Evolutionary conservation across 257 asterid genomes (phyloP), one percentile per base, ranked within the genome.

Genomic region (Prunella vulgaris): DNA sequence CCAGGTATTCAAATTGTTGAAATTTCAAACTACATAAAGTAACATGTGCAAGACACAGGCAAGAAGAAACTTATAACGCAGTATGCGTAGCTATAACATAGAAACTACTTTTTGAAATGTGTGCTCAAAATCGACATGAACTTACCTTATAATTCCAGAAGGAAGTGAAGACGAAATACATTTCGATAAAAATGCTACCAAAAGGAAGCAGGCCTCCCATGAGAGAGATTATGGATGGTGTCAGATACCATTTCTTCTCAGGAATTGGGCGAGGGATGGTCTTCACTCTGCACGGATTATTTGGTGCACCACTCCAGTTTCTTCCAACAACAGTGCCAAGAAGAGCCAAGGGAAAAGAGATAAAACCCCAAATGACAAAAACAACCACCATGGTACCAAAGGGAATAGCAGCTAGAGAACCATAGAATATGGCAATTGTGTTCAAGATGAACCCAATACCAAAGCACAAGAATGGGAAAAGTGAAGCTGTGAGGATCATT

Each of bases 201-300:
- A 89, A 89, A 52, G 96, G 95, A 74, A 89, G 95, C 62, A 89
- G 79, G 52, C 96, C 96, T 72, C 96, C 95, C 96, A 89, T 87
- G 77, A 89, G 86, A 40, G 96, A 81, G 72, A 89, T 80, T 35
- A 89, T 70, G 5, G 89, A 82, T 37, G 96, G 90, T 5, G 92
- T 85, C 58, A 89, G 89, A 71, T 87, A 88, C 95, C 95, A 88
- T 73, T 88, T 88, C 87, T 88, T 93, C 83, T 88, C 97, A 4
- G 99, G 99, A 53, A 93, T 90, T 38, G 97, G 98, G 59, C 96
- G 96, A 21, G 96, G 97, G 66, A 89, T 89, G 48, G 96, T 89
- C 88, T 89, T 89, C 49, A 89, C 95, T 37, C 95, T 85, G 81
- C 96, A 89, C 62, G 96, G 96, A 80, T 87, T 89, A 80, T 89